Evolutionary conservation across 352 stramenopile species (phyloP), one percentile per base, ranked within the genome.

Genomic region (Achlya hypogyna): DNA sequence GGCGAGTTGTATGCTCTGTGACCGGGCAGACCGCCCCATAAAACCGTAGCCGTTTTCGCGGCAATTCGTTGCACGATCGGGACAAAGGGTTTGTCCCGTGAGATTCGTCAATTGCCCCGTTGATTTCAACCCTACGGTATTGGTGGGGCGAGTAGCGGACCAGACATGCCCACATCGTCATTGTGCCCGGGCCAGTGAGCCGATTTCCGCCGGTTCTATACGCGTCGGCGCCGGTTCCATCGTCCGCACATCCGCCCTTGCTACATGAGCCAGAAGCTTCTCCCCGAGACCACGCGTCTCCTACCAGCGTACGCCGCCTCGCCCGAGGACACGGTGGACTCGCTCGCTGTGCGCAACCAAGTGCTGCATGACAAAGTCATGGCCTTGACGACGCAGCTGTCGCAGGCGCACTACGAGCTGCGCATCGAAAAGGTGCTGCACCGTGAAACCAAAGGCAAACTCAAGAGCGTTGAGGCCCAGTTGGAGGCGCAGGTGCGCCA

Each of bases 291-390:
- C n/a, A n/a, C n/a, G n/a, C n/a, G n/a, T n/a, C n/a, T n/a, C n/a
- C n/a, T n/a, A n/a, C n/a, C n/a, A n/a, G n/a, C n/a, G n/a, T 45
- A 45, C 38, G 12, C n/a, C 38, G 12, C 12, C 38, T 10, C 14
- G 38, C 12, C 14, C 38, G 38, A 45, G 12, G 38, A 45, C 38
- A 45, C 38, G 38, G 12, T 45, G 10, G 54, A 63, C 18, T 22
- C 31, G 35, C 29, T 67, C 20, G 29, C 18, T 27, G 42, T 59
- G 12, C 60, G 51, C 35, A 67, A 67, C 60, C 28, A 60, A 59
- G 60, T 67, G 27, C 60, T 67, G 20, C n/a, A 67, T 14, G 60
- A 40, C 16, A 67, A 67, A 28, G 60, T 67, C 9, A 20, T 67
- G 20, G 42, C 42, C 22, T 43, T 67, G 23, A 67, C 60, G 16